Evolutionary conservation across 345 rosid species (phyloP).

Genomic region (Populus ilicifolia): DNA sequence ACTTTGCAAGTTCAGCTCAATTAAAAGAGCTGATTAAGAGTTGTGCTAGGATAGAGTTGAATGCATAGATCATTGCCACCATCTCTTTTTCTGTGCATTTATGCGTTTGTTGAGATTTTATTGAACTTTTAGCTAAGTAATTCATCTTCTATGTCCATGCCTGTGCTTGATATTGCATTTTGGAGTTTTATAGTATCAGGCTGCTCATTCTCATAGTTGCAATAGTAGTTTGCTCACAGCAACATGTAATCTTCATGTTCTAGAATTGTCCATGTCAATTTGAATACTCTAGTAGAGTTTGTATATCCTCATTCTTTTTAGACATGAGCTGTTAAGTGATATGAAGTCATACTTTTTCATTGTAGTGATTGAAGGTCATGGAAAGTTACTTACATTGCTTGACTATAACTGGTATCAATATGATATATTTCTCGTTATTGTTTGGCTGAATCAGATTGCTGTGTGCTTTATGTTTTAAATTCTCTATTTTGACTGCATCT

Average conservation of each 20-base stretch:
- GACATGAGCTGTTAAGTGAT: neutral
- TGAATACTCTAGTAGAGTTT: neutral
- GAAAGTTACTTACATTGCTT: neutral
- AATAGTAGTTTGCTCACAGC: too few relatives aligned
- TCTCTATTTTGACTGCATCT: neutral
- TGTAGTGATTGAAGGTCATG: too few relatives aligned
- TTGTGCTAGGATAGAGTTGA: neutral
- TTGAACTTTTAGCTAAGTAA: too few relatives aligned
- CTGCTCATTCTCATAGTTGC: too few relatives aligned
- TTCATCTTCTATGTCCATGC: too few relatives aligned
- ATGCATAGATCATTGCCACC: too few relatives aligned
- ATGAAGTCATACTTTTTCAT: neutral
- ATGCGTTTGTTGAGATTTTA: too few relatives aligned
- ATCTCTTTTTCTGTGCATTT: too few relatives aligned
- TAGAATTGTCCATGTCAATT: too few relatives aligned
- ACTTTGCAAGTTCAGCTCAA: neutral
- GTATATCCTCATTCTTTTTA: neutral
- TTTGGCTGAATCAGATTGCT: neutral
- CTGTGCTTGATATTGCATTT: too few relatives aligned
- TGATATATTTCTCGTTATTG: neutral
- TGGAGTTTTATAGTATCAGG: too few relatives aligned
- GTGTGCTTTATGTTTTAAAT: neutral
- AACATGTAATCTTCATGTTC: too few relatives aligned
- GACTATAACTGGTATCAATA: neutral
- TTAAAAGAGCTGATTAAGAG: neutral